Base-by-base conservation (phyloP, 1,284 basidiomycete species). In the Pisolithus thermaeus region DNA sequence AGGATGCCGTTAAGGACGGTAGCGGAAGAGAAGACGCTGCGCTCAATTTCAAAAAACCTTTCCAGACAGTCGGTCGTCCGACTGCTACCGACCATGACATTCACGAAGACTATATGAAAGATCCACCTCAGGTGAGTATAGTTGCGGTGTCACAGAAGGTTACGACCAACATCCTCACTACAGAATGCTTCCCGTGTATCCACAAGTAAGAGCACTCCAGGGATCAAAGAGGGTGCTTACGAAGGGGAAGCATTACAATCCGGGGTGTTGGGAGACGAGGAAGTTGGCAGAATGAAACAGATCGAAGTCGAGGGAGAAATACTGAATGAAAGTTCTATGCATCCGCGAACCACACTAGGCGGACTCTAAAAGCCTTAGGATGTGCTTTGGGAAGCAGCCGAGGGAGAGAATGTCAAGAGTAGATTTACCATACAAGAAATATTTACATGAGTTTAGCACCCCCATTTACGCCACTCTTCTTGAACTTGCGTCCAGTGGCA, bases 401-500 rank as follows among this genome's bases (percentile, higher is more conserved):
- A 64, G 64, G 52, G 35, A 41, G 37, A 40, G 54, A 32, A 39
- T 46, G 42, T 35, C 38, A 27, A 51, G 36, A 35, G 41, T 43
- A 22, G 53, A 46, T 36, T 48, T 23, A 25, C 35, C 54, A 57
- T 52, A 58, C 8, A 28, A 14, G 8, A 30, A 32, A 49, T 35
- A 54, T 57, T 54, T 73, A 80, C 73, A 80, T 75, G 57, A 79
- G 62, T 59, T 81, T 80, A 35, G 74, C 70, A 50, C 68, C 68
- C 18, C 69, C 71, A 36, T 70, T 69, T 14, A 61, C 56, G 7
- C 68, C 65, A 20, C 70, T 70, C 68, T 84, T 87, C 70, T 88
- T 91, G 52, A 90, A 61, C 36, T 74, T 78, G 52, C 79, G 78
- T 43, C 77, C 76, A 16, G 88, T 84, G 16, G 84, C 84, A 61